Percentiles rank a stretch among this genome's conserved stretches.
These are phyloP conservation scores for Epichloe bromicola DNA, from an alignment of 2,329 filamentous ascomycete genomes.

Conservation along the genomic window DNA sequence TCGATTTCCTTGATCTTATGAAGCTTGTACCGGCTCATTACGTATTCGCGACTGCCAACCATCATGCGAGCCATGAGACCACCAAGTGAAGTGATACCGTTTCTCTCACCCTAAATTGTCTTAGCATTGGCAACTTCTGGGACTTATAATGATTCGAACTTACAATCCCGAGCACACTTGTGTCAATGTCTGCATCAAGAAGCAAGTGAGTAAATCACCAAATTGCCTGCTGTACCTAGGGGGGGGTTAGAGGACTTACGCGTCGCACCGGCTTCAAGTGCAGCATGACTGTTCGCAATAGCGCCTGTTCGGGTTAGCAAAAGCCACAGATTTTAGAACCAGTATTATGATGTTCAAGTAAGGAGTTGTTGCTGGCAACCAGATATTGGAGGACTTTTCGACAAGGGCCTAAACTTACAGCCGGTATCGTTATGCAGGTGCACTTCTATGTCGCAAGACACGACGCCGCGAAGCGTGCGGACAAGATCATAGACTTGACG, in stretches of 20 bases:
- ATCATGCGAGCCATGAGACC: constrained; percentile 22
- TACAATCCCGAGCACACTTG: constrained; percentile 5
- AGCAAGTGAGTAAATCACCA: background rate
- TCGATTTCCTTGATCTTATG: constrained; percentile 78
- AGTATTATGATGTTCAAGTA: too few species aligned
- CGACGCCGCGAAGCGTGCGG: constrained; percentile 51
- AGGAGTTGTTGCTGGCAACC: too few species aligned
- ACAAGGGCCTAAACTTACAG: background rate
- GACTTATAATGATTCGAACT: background rate
- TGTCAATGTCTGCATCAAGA: constrained; percentile 4
- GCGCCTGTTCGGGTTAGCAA: constrained; percentile 39
- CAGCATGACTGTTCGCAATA: constrained; percentile 77
- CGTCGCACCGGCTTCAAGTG: constrained; percentile 74
- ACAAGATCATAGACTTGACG: constrained; percentile 83
- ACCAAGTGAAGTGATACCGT: constrained; percentile 8
- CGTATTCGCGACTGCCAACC: constrained; percentile 8
- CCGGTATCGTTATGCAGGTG: constrained; percentile 39
- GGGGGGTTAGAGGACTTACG: constrained; percentile 15
- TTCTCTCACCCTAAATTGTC: constrained; percentile 4
- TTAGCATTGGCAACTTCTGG: background rate
- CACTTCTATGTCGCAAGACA: constrained; percentile 61
- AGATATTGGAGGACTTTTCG: background rate
- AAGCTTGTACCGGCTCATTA: constrained; percentile 51
- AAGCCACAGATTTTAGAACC: background rate
- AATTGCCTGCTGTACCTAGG: background rate